Percentiles rank a stretch among this genome's conserved stretches.
Evolutionary conservation across 2,329 filamentous ascomycete genomes (phyloP).

Genomic region (Pezicula radicicola): DNA sequence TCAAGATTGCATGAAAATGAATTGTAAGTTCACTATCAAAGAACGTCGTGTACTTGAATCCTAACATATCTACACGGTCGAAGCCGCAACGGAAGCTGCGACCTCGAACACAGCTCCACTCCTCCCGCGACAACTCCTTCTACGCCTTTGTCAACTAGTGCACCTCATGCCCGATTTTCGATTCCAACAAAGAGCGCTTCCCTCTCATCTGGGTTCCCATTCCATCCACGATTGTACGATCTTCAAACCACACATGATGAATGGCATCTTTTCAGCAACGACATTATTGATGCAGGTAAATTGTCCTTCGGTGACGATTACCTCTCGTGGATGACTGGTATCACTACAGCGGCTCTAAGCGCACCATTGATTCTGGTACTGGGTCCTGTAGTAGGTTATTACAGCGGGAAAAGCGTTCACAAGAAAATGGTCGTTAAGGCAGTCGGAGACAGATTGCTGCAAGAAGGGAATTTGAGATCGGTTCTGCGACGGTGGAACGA

Average conservation of each 20-base stretch:
- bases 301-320: slow-evolving; percentile 1
- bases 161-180: neutral
- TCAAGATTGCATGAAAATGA: neutral
- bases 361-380: slow-evolving; percentile 2
- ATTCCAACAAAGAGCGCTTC: slow-evolving; percentile 5
- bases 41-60: neutral
- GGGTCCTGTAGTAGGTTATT: slow-evolving; percentile 2
- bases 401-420: slow-evolving; percentile 1
- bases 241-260: slow-evolving; percentile 4
- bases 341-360: slow-evolving; percentile 1
- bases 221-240: slow-evolving; percentile 6
- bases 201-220: slow-evolving; percentile 6
- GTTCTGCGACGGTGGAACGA: slow-evolving; percentile 5
- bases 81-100: neutral
- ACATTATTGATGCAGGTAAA: slow-evolving; percentile 5
- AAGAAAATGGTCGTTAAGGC: slow-evolving; percentile 3
- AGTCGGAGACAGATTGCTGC: neutral
- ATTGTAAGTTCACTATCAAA: neutral
- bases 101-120: neutral
- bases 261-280: slow-evolving; percentile 6
- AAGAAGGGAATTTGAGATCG: slow-evolving; percentile 4
- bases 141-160: neutral
- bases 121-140: neutral
- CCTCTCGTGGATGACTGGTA: slow-evolving; percentile 1
- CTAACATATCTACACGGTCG: neutral